A percentile compares a stretch with the other conserved stretches of the same genome.
These are phyloP conservation scores for Artemisia tridentata DNA, from an alignment of 129 eudicot genomes.

Conservation along the genomic window DNA sequence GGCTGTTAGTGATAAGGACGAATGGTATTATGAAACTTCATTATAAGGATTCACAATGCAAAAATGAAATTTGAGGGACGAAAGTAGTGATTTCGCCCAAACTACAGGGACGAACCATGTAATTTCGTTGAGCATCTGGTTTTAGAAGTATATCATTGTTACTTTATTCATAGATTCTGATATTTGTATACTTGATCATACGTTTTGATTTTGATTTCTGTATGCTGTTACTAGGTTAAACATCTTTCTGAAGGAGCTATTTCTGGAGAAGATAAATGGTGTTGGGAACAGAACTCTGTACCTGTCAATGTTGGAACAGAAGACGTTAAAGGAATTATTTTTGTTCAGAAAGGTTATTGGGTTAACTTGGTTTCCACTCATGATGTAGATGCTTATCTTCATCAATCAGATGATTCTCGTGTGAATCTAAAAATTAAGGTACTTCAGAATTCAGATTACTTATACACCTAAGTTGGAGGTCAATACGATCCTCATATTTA, in stretches of 20 bases:
- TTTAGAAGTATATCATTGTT: conserved; percentile 7
- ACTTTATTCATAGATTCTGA: neutral
- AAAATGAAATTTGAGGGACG: too few relatives aligned
- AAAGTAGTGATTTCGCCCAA: too few relatives aligned
- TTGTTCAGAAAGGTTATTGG: conserved; percentile 91
- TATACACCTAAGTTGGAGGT: conserved; percentile 10
- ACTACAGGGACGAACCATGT: too few relatives aligned
- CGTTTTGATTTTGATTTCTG: conserved; percentile 15
- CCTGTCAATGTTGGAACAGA: conserved; percentile 63
- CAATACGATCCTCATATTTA: neutral
- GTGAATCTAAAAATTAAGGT: conserved; percentile 82
- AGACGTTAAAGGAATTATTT: conserved; percentile 62
- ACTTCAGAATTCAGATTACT: conserved; percentile 8
- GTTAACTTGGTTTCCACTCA: conserved; percentile 75
- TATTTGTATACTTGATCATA: neutral
- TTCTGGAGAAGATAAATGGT: conserved; percentile 80
- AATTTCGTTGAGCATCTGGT: conserved; percentile 1
- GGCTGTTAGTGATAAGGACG: too few relatives aligned
- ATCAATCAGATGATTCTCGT: conserved; percentile 59
- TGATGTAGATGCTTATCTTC: conserved; percentile 75
- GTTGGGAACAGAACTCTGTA: conserved; percentile 79
- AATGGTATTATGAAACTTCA: too few relatives aligned
- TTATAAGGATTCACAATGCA: too few relatives aligned
- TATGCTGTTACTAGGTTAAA: conserved; percentile 52
- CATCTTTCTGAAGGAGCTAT: conserved; percentile 42